Evolutionary conservation across 257 asterid species (phyloP).

Genomic region (Nicotiana tomentosiformis): DNA sequence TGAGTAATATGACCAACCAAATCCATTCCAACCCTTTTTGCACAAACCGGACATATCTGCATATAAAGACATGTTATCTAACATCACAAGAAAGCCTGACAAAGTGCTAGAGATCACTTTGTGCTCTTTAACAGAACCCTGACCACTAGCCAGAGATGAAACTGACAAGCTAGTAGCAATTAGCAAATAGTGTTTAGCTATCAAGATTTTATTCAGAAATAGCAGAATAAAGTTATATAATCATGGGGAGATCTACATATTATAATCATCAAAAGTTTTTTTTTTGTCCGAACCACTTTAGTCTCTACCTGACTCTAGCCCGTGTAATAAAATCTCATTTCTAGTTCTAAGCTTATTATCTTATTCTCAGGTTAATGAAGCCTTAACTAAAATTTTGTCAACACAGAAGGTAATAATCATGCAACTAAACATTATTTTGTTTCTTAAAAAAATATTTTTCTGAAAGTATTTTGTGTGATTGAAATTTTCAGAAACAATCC

Average conservation of each 20-base stretch:
- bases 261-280: not conserved
- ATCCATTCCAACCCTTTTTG: conserved; percentile 4
- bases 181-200: not conserved
- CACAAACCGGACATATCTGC: conserved; percentile 12
- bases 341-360: not conserved
- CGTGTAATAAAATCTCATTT: not conserved
- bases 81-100: not conserved
- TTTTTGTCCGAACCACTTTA: not conserved
- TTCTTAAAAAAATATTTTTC: not conserved
- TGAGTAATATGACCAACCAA: conserved; percentile 13
- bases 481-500: not conserved
- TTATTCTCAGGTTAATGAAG: not conserved
- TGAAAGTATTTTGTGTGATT: not conserved
- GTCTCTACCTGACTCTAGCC: not conserved
- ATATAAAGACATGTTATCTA: not conserved
- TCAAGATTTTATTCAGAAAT: not conserved
- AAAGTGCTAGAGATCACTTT: not conserved
- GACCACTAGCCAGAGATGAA: not conserved
- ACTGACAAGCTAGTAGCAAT: not conserved
- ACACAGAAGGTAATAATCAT: not conserved
- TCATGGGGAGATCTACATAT: not conserved
- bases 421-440: not conserved
- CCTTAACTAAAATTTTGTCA: not conserved
- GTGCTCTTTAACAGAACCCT: not conserved
- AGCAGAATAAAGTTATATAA: not conserved